A percentile compares a stretch with the other conserved stretches of the same genome.
These are phyloP conservation scores for Saturnispora mendoncae DNA, from an alignment of 805 yeast species.

Conservation along the genomic window DNA sequence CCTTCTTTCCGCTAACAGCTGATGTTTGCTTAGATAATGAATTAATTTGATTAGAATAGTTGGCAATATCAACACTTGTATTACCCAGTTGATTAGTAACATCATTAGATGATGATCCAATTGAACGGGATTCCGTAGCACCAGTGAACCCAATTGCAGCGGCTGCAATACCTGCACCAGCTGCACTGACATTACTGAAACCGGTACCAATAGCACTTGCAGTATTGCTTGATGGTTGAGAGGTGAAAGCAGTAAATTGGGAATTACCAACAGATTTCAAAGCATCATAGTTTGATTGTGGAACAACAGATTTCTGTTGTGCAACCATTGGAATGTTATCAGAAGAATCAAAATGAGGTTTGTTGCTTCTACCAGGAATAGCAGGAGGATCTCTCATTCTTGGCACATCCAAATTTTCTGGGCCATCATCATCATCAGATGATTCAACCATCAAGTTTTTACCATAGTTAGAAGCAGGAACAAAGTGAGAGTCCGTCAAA, in stretches of 20 bases:
- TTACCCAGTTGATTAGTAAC: conserved; percentile 55
- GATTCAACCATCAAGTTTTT: conserved; percentile 45
- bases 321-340: conserved; percentile 12
- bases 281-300: conserved; percentile 39
- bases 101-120: conserved; percentile 3
- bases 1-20: conserved; percentile 57
- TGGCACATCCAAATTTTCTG: conserved; percentile 25
- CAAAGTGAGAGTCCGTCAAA: conserved; percentile 39
- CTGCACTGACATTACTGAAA: background rate
- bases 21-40: conserved; percentile 72
- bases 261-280: conserved; percentile 22
- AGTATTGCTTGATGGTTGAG: conserved; percentile 15
- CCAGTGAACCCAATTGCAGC: conserved; percentile 5
- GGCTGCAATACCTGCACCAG: background rate
- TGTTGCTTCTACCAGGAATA: conserved; percentile 29
- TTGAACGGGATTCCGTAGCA: conserved; percentile 3
- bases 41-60: conserved; percentile 74
- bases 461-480: conserved; percentile 82
- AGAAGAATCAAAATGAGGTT: conserved; percentile 26
- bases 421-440: conserved; percentile 31
- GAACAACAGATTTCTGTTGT: conserved; percentile 13
- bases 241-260: conserved; percentile 11
- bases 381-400: conserved; percentile 25
- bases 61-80: conserved; percentile 81
- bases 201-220: conserved; percentile 6